These are phyloP conservation scores for Salvia miltiorrhiza DNA, from an alignment of 257 asterid genomes.

Conservation along the genomic window DNA sequence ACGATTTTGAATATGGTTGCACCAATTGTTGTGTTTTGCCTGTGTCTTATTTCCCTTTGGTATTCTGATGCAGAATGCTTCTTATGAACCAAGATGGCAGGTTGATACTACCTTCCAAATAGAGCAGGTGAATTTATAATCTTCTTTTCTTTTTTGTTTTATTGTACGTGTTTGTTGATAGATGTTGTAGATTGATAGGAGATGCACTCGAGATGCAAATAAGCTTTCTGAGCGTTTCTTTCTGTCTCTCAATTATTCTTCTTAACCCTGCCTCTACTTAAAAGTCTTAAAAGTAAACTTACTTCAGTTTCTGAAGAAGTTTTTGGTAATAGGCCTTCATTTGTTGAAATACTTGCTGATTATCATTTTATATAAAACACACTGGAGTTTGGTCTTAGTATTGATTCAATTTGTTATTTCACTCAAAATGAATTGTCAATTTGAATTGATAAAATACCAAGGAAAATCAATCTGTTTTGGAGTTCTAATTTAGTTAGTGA, in stretches of 20 bases:
- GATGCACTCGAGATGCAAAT: not conserved
- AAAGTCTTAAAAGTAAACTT: not conserved
- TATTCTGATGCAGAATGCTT: constrained; percentile 50
- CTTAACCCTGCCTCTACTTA: not conserved
- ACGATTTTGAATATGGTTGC: constrained; percentile 3
- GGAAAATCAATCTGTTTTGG: not conserved
- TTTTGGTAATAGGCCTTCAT: not conserved
- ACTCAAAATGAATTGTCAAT: not conserved
- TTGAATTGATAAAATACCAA: not conserved
- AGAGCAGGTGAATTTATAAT: constrained; percentile 62
- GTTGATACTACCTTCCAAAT: constrained; percentile 63
- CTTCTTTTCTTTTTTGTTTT: not conserved
- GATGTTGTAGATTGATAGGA: not conserved
- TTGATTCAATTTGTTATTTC: not conserved
- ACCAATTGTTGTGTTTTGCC: constrained; percentile 1
- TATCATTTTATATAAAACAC: not conserved
- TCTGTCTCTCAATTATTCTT: not conserved
- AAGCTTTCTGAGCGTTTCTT: not conserved
- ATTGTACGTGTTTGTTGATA: not conserved
- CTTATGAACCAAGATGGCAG: constrained; percentile 72
- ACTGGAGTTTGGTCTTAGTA: not conserved
- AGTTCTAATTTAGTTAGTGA: not conserved
- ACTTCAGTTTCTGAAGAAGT: not conserved
- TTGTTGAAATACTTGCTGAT: not conserved
- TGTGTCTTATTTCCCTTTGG: constrained; percentile 16